Percentiles rank a stretch among this genome's conserved stretches.
These are phyloP conservation scores for Sporothrix pseudoabietina DNA, from an alignment of 2,329 filamentous ascomycete genomes.

Conservation along the genomic window DNA sequence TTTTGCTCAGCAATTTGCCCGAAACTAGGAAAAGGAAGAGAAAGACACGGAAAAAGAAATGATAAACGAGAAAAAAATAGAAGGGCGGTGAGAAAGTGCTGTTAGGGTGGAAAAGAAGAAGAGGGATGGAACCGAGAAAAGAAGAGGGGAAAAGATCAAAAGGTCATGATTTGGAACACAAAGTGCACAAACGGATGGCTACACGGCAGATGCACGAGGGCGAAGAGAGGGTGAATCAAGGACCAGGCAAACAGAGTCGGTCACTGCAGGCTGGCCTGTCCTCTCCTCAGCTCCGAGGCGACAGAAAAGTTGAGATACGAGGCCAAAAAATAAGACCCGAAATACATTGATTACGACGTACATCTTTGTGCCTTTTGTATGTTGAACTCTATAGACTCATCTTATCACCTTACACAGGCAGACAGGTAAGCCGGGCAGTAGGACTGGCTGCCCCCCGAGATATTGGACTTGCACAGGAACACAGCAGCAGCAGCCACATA, in stretches of 20 bases:
- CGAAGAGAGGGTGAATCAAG: background rate
- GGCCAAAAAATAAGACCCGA: background rate
- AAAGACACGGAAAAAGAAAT: background rate
- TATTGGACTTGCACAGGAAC: background rate
- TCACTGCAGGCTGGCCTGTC: background rate
- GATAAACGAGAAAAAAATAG: background rate
- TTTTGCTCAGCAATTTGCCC: background rate
- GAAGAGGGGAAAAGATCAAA: background rate
- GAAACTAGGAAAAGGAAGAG: background rate
- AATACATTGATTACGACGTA: background rate
- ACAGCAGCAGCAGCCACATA: background rate
- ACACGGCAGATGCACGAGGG: constrained; percentile 4
- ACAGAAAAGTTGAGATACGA: background rate
- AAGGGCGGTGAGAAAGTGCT: background rate
- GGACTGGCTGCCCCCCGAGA: background rate
- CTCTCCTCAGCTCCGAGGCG: background rate
- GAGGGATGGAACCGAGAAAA: too few relatives aligned
- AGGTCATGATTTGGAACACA: background rate
- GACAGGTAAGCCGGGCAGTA: background rate
- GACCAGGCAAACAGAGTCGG: background rate
- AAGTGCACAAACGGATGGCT: background rate
- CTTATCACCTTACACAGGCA: background rate
- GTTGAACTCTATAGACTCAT: background rate
- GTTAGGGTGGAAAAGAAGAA: background rate
- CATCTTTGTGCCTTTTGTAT: background rate